A percentile compares a stretch with the other conserved stretches of the same genome.
phyloP scores from a whole-genome alignment of 345 rosid genomes.

The Eucalyptus decipiens region DNA sequence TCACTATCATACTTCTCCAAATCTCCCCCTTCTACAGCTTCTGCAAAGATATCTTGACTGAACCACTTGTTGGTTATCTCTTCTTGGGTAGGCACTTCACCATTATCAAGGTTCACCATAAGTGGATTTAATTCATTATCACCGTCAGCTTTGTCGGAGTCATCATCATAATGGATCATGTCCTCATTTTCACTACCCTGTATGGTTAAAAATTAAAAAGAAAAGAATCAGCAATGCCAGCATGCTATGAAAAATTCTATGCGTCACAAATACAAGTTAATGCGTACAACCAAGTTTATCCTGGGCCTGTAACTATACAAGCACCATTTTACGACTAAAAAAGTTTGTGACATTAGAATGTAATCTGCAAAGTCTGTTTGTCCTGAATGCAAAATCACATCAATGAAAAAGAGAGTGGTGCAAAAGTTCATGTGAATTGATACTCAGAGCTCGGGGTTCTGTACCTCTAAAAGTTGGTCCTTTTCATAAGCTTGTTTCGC shows the following conservation, averaged over 20 bases:
- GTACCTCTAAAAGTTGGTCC: constrained; percentile 52
- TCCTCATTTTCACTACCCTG: neutral
- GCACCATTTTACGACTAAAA: neutral
- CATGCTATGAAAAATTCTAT: neutral
- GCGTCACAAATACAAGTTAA: neutral
- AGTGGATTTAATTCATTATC: constrained; percentile 80
- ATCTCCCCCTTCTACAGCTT: constrained; percentile 76
- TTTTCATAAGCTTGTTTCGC: constrained; percentile 56
- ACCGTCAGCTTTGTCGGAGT: constrained; percentile 50
- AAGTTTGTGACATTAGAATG: neutral
- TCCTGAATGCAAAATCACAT: neutral
- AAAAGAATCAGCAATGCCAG: neutral
- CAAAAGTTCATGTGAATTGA: neutral
- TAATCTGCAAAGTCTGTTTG: neutral
- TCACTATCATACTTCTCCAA: constrained; percentile 38
- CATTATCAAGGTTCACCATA: constrained; percentile 58
- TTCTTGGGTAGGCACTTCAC: constrained; percentile 44
- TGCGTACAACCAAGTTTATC: neutral
- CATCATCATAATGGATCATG: constrained; percentile 40
- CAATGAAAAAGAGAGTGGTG: neutral
- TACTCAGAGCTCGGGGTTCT: neutral
- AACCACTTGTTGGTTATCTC: constrained; percentile 81
- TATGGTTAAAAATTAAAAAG: neutral
- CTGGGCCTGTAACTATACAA: neutral
- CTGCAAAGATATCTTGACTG: constrained; percentile 70